Conservation (phyloP, 2,329 filamentous ascomycete genomes). For the Atkinsonella hypoxylon region DNA sequence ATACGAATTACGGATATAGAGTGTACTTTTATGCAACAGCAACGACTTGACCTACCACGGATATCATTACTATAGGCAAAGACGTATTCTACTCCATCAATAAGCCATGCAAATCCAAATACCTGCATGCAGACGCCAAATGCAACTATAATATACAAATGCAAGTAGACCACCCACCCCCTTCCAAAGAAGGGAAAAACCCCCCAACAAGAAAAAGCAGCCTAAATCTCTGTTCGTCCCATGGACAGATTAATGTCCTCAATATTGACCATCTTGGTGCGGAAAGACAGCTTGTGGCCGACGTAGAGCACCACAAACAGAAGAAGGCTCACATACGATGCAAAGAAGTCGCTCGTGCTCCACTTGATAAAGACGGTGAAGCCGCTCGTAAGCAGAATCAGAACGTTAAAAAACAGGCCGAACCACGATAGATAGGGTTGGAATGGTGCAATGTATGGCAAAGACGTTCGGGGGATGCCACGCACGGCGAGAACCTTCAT, state of each 20-base stretch:
- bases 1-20: too few relatives aligned
- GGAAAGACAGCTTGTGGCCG: slow-evolving; percentile 44
- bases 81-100: not conserved
- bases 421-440: slow-evolving; percentile 56
- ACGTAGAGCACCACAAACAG: slow-evolving; percentile 48
- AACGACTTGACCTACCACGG: not conserved
- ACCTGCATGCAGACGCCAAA: slow-evolving; percentile 3
- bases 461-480: slow-evolving; percentile 40
- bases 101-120: not conserved
- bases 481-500: slow-evolving; percentile 46
- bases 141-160: not conserved
- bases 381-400: slow-evolving; percentile 56
- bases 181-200: not conserved
- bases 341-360: slow-evolving; percentile 48
- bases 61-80: slow-evolving; percentile 7
- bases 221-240: slow-evolving; percentile 5
- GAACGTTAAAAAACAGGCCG: slow-evolving; percentile 50
- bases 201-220: not conserved
- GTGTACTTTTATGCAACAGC: too few relatives aligned
- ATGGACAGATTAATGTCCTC: slow-evolving; percentile 23
- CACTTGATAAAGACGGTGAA: slow-evolving; percentile 58
- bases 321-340: slow-evolving; percentile 52
- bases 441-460: slow-evolving; percentile 49
- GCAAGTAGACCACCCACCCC: not conserved
- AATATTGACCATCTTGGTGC: slow-evolving; percentile 26